A percentile compares a stretch with the other conserved stretches of the same genome.
Conservation (phyloP, 2,329 filamentous ascomycete species). For the Colletotrichum sp. region DNA sequence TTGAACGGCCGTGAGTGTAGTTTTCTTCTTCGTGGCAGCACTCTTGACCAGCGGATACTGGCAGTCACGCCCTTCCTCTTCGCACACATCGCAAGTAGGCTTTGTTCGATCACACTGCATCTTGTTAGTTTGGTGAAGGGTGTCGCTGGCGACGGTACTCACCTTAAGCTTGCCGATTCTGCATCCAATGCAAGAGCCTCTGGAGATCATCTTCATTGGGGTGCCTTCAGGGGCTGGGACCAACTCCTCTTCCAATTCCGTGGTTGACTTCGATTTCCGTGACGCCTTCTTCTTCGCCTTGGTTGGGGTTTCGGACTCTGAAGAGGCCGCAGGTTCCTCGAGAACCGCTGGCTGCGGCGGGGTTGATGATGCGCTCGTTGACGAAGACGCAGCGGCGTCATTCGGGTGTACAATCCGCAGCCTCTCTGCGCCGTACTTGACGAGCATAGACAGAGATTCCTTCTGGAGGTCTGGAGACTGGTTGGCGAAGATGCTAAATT, state of each 20-base stretch:
- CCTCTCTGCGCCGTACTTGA: conserved; percentile 61
- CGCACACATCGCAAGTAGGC: conserved; percentile 44
- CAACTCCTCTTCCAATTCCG: background rate
- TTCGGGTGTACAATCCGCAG: conserved; percentile 62
- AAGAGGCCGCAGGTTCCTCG: conserved; percentile 10
- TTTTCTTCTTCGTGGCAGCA: background rate
- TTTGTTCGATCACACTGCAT: conserved; percentile 44
- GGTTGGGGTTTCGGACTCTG: conserved; percentile 1
- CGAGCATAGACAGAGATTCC: conserved; percentile 61
- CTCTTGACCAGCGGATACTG: conserved; percentile 41
- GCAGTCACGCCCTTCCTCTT: conserved; percentile 34
- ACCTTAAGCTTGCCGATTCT: conserved; percentile 44
- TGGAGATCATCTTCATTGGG: conserved; percentile 23
- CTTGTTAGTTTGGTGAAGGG: conserved; percentile 19
- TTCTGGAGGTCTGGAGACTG: conserved; percentile 61
- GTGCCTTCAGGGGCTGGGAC: background rate
- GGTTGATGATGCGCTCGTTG: conserved; percentile 28
- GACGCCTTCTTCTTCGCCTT: conserved; percentile 17
- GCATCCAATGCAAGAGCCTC: conserved; percentile 41
- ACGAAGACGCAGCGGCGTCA: conserved; percentile 31
- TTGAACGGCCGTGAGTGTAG: conserved; percentile 17
- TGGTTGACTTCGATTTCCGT: conserved; percentile 9
- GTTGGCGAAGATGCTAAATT: conserved; percentile 65
- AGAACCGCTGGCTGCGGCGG: conserved; percentile 20
- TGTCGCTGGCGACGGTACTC: background rate